A percentile compares a stretch with the other conserved stretches of the same genome.
Conservation (phyloP, 306 rosid genomes). For the Vicia faba region DNA sequence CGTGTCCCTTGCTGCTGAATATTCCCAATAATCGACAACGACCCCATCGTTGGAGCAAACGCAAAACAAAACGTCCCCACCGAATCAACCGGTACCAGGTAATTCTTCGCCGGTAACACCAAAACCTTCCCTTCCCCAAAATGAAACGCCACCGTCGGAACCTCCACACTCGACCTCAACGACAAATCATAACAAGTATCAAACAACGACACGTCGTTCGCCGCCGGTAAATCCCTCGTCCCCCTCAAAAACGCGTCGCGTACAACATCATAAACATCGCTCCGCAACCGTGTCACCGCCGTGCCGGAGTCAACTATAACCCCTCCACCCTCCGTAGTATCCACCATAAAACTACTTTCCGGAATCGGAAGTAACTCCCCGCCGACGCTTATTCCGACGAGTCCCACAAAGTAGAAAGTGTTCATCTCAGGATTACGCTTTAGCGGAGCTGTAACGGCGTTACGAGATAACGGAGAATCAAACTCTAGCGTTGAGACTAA, state of each 20-base stretch:
- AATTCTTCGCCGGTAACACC: constrained; percentile 76
- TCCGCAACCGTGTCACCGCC: constrained; percentile 77
- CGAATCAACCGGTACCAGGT: constrained; percentile 83
- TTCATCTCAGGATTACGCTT: constrained; percentile 52
- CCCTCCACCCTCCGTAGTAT: constrained; percentile 61
- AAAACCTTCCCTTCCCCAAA: constrained; percentile 57
- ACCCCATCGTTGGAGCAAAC: constrained; percentile 69
- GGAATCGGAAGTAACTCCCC: constrained; percentile 59
- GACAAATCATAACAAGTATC: constrained; percentile 88
- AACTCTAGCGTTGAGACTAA: constrained; percentile 79
- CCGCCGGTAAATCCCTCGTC: constrained; percentile 39
- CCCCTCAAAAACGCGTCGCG: constrained; percentile 65
- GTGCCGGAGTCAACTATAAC: constrained; percentile 91
- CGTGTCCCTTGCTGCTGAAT: constrained; percentile 97
- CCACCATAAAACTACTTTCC: constrained; percentile 47
- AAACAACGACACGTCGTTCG: constrained; percentile 59
- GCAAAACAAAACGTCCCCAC: constrained; percentile 84
- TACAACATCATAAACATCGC: constrained; percentile 50
- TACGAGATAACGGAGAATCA: constrained; percentile 50
- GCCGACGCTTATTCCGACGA: constrained; percentile 72
- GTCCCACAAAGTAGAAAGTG: constrained; percentile 70
- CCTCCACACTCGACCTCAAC: constrained; percentile 62
- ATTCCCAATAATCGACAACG: constrained; percentile 75
- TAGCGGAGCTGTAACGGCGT: constrained; percentile 70
- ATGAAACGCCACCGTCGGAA: constrained; percentile 77